Percentiles rank a stretch among this genome's conserved stretches.
phyloP scores from a whole-genome alignment of 352 stramenopile species.

The Phytophthora colocasiae region DNA sequence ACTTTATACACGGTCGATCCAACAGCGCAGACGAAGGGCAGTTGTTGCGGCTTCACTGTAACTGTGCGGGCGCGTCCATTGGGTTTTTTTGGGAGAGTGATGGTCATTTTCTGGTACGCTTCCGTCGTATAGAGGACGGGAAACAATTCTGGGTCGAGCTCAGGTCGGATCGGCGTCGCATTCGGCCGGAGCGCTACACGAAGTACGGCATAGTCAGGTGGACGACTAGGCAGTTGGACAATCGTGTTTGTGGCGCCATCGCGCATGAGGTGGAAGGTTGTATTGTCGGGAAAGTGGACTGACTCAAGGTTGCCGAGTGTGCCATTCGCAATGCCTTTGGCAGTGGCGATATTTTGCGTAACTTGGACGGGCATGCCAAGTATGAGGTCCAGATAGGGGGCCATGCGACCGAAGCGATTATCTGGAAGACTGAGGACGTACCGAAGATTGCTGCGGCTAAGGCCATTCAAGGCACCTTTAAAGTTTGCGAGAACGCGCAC shows the following conservation, averaged over 20 bases:
- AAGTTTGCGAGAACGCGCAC: constrained; percentile 2
- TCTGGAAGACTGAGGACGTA: constrained; percentile 1
- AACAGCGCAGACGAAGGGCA: too few species aligned
- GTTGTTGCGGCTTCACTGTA: too few species aligned
- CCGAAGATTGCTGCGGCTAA: too few species aligned
- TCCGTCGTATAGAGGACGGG: too few species aligned
- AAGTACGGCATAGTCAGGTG: constrained; percentile 3
- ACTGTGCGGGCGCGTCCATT: too few species aligned
- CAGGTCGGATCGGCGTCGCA: constrained; percentile 2
- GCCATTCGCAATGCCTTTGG: constrained; percentile 1
- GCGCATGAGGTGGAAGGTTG: constrained; percentile 5
- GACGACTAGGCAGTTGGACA: not conserved
- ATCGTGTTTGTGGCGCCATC: constrained; percentile 4
- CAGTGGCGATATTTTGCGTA: constrained; percentile 9
- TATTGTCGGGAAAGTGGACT: not conserved
- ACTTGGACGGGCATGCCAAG: constrained; percentile 28
- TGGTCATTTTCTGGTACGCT: too few species aligned
- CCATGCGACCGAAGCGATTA: constrained; percentile 10
- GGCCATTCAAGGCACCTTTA: not conserved
- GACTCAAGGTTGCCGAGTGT: not conserved
- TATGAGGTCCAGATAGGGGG: constrained; percentile 23
- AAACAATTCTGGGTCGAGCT: not conserved
- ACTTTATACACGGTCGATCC: too few species aligned
- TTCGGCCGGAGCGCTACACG: not conserved
- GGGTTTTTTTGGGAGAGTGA: too few species aligned